Base-by-base conservation (phyloP, 495 filamentous ascomycete species). In the Choiromyces venosus region DNA sequence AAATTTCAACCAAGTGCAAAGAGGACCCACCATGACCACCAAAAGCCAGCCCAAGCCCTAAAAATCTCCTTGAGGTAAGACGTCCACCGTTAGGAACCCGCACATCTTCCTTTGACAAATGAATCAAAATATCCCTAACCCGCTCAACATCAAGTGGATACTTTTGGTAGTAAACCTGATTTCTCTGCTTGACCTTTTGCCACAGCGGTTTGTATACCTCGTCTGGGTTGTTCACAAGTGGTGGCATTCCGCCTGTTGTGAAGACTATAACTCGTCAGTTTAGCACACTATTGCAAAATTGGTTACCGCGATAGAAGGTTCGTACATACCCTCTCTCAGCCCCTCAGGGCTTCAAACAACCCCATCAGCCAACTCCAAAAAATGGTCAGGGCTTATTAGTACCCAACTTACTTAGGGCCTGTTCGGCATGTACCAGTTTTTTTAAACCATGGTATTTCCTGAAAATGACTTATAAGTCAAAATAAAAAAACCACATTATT, bases 91-190 rank as follows among this genome's bases (percentile, higher is more conserved):
- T 82, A 3, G 93, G 90, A 29, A 94, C 82, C 39, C 91, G 81
- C 9, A 87, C 85, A 0, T 77, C 74, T 69, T 88, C 85, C 35
- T 86, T 83, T 6, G 83, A 82, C 75, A 96, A 87, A 73, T 91
- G 86, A 37, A 84, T 78, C 67, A 91, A 83, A 52, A 97, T 86
- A 29, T 83, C 82, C 74, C 89, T 90, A 35, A 97, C 89, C 16
- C 86, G 83, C 21, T 87, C 85, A n/a, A 91, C 84, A 82, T 98
- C 94, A 70, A 93, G 91, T 2, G 93, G 91, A 74, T 89, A 97
- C 76, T 97, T 97, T 46, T 82, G 76, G 82, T 97, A 97, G 81
- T 94, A 98, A 4, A 85, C 87, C 40, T 85, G 78, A 80, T 97
- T 97, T 66, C 89, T 83, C 76, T 87, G 78, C 12, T 81, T 82